Percentiles rank a stretch among this genome's conserved stretches.
phyloP scores from a whole-genome alignment of 345 rosid genomes.

The Schrenkiella parvula region DNA sequence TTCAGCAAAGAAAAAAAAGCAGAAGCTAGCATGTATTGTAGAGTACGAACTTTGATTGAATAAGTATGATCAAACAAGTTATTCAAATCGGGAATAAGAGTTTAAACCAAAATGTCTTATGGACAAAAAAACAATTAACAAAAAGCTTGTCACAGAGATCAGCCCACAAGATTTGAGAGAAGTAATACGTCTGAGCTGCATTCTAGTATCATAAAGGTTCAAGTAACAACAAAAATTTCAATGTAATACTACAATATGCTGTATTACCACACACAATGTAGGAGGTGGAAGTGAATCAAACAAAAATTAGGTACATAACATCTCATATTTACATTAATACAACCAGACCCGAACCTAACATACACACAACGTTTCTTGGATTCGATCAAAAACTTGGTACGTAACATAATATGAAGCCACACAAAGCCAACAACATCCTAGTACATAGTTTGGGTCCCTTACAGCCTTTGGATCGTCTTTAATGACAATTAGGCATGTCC shows the following conservation, averaged over 20 bases:
- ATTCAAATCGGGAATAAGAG: background rate
- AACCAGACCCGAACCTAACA: constrained; percentile 11
- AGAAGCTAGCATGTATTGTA: background rate
- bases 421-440: constrained; percentile 25
- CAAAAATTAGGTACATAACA: background rate
- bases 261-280: background rate
- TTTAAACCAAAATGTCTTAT: background rate
- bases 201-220: background rate
- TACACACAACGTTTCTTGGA: background rate
- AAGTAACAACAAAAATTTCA: too few species aligned
- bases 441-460: constrained; percentile 21
- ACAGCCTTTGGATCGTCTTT: background rate
- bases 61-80: background rate
- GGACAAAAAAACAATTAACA: background rate
- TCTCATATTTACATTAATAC: background rate
- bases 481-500: background rate
- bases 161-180: background rate
- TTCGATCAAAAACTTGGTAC: constrained; percentile 2
- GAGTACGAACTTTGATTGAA: background rate
- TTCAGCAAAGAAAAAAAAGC: too few species aligned
- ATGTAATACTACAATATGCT: background rate
- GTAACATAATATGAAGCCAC: constrained; percentile 27
- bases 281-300: background rate
- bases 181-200: background rate
- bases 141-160: background rate